A percentile compares a stretch with the other conserved stretches of the same genome.
phyloP scores from a whole-genome alignment of 2,329 filamentous ascomycete genomes.

The Talaromyces rugulosus region DNA sequence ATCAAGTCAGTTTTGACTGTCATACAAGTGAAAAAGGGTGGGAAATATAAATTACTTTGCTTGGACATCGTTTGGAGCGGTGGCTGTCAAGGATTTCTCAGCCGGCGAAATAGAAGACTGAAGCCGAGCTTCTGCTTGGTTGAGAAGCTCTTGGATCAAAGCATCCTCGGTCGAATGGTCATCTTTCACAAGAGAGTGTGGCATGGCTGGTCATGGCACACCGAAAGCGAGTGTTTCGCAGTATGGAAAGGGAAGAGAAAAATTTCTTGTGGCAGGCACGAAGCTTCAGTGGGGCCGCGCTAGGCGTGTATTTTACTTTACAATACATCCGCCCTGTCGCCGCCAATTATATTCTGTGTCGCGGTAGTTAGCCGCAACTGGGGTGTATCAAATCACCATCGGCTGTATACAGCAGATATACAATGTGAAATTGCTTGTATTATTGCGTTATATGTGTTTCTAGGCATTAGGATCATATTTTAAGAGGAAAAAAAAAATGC shows the following conservation, averaged over 20 bases:
- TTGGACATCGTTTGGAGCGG: constrained; percentile 4
- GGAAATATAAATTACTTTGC: background rate
- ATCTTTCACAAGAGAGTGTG: background rate
- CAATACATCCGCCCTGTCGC: background rate
- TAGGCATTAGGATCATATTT: background rate
- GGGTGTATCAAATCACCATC: background rate
- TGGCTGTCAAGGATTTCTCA: constrained; percentile 15
- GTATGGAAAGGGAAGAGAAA: background rate
- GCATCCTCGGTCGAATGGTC: constrained; percentile 42
- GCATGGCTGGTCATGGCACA: constrained; percentile 6
- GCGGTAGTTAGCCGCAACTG: background rate
- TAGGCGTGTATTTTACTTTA: background rate
- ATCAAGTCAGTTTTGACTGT: constrained; percentile 7
- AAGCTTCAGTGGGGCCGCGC: background rate
- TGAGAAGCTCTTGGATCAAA: constrained; percentile 60
- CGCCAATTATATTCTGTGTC: background rate
- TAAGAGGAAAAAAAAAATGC: background rate
- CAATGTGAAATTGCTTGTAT: background rate
- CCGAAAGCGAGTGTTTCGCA: background rate
- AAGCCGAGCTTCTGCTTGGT: constrained; percentile 59
- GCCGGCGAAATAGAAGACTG: constrained; percentile 22
- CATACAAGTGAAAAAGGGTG: background rate
- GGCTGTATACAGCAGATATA: background rate
- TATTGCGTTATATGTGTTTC: too few species aligned
- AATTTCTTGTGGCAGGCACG: background rate